These are phyloP conservation scores for Fonsecaea multimorphosa DNA, from an alignment of 2,329 filamentous ascomycete genomes.

Conservation along the genomic window DNA sequence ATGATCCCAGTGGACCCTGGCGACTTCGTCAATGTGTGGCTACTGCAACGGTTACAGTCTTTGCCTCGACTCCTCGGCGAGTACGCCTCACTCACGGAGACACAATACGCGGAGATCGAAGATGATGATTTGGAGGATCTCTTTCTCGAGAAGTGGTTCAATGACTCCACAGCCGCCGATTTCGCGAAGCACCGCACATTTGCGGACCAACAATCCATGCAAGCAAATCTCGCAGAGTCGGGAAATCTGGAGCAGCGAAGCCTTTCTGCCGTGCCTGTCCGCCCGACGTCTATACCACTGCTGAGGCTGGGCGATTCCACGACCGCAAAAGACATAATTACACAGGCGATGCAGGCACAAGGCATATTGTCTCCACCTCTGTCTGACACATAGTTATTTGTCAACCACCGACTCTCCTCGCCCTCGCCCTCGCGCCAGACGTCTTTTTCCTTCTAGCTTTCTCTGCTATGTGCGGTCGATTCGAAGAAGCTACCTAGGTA, in stretches of 20 bases:
- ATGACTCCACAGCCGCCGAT: slow-evolving; percentile 6
- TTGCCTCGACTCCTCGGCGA: slow-evolving; percentile 5
- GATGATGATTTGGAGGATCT: slow-evolving; percentile 1
- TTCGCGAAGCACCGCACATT: slow-evolving; percentile 12
- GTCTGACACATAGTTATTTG: background rate
- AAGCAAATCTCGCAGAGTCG: slow-evolving; percentile 1
- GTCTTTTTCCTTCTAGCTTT: background rate
- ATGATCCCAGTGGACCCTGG: background rate
- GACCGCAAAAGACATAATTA: slow-evolving; percentile 14
- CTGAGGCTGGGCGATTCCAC: slow-evolving; percentile 13
- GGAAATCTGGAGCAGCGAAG: background rate
- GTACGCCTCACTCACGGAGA: slow-evolving; percentile 1
- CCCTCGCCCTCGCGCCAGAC: background rate
- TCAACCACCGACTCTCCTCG: background rate
- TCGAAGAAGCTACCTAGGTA: background rate
- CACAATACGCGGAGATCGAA: background rate
- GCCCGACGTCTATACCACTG: background rate
- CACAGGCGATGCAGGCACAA: slow-evolving; percentile 10
- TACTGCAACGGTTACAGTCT: slow-evolving; percentile 7
- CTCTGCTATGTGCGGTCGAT: background rate
- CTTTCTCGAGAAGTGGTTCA: slow-evolving; percentile 16
- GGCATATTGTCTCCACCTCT: background rate
- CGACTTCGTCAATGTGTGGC: slow-evolving; percentile 22
- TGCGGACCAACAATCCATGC: slow-evolving; percentile 13
- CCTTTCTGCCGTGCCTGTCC: background rate